A percentile compares a stretch with the other conserved stretches of the same genome.
Evolutionary conservation across 257 asterid genomes (phyloP).

Genomic region (Gardenia jasminoides): DNA sequence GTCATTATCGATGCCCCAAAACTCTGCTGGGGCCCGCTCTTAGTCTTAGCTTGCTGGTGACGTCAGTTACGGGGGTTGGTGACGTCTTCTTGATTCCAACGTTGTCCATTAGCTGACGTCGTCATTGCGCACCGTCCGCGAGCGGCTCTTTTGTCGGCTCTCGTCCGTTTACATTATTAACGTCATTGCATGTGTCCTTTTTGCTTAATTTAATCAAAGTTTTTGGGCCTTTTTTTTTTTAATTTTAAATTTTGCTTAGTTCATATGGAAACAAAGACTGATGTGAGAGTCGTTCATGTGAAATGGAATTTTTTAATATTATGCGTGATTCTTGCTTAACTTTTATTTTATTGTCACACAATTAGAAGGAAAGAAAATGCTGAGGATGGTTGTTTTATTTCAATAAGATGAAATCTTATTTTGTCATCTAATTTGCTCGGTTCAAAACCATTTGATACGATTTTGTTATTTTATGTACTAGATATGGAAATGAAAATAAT

Average conservation of each 20-base stretch:
- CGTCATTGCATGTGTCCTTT: background rate
- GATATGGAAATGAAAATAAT: no score
- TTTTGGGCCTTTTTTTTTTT: background rate
- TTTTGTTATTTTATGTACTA: no score
- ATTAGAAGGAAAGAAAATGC: no score
- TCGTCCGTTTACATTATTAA: background rate
- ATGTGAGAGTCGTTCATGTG: background rate
- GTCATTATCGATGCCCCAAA: background rate
- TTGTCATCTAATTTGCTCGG: no score
- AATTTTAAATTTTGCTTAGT: no score
- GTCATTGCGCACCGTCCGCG: slow-evolving; percentile 23
- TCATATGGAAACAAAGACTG: background rate
- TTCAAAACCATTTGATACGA: no score
- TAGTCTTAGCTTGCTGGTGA: background rate
- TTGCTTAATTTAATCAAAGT: background rate
- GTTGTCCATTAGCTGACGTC: slow-evolving; percentile 10
- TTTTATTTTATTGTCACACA: no score
- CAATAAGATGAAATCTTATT: no score
- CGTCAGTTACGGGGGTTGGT: background rate
- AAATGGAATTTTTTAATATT: background rate
- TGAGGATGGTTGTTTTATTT: no score
- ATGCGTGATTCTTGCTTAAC: background rate
- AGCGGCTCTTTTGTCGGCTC: slow-evolving; percentile 12
- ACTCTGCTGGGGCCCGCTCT: background rate
- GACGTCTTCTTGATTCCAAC: slow-evolving; percentile 6